Percentiles rank a stretch among this genome's conserved stretches.
phyloP scores from a whole-genome alignment of 164 flowering plant genomes.

The Aristolochia californica region DNA sequence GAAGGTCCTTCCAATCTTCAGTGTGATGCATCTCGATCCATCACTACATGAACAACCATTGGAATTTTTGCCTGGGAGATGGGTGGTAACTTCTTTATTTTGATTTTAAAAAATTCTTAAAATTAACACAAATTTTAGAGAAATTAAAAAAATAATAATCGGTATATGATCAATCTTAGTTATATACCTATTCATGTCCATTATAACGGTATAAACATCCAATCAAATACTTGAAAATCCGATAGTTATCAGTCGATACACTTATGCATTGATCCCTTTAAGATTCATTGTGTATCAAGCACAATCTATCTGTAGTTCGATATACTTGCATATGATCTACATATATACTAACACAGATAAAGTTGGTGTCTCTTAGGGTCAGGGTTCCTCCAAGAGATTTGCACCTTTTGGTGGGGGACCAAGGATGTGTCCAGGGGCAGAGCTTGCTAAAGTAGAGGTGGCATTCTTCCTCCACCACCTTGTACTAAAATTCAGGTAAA shows the following conservation, averaged over 20 bases:
- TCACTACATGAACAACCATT: slow-evolving; percentile 44
- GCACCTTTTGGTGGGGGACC: slow-evolving; percentile 69
- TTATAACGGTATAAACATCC: no score
- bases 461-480: slow-evolving; percentile 81
- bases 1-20: slow-evolving; percentile 58
- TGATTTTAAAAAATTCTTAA: no score
- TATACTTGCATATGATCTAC: no score
- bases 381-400: slow-evolving; percentile 42
- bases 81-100: slow-evolving; percentile 25
- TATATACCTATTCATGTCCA: no score
- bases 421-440: slow-evolving; percentile 75
- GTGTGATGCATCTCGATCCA: slow-evolving; percentile 47
- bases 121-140: no score
- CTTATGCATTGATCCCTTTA: no score
- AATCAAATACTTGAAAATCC: no score
- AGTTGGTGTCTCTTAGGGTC: slow-evolving; percentile 1
- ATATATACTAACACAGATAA: background rate
- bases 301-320: no score
- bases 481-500: slow-evolving; percentile 65
- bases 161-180: no score
- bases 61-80: slow-evolving; percentile 66
- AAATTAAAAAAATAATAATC: no score
- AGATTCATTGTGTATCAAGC: no score
- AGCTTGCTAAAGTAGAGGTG: slow-evolving; percentile 55
- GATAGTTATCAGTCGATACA: no score